These are phyloP conservation scores for Elymus sibiricus DNA, from an alignment of 176 grass and related monocot genomes.

Conservation along the genomic window DNA sequence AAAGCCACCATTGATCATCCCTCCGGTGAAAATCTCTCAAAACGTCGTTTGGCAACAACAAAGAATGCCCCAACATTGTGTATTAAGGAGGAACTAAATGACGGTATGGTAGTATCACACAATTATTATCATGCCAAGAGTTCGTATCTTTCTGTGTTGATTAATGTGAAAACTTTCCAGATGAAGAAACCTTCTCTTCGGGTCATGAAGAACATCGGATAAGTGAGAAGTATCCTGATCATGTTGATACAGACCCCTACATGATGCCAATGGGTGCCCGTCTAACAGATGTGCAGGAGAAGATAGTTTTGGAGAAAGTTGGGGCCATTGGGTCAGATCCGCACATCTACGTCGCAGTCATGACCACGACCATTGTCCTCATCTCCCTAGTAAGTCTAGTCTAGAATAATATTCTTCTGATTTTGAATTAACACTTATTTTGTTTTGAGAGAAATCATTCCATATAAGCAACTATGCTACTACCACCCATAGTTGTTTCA, in stretches of 20 bases:
- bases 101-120: too few species aligned
- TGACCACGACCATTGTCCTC: not conserved
- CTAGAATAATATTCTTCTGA: not conserved
- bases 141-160: not conserved
- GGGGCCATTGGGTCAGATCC: not conserved
- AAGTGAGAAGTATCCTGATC: not conserved
- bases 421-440: not conserved
- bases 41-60: too few species aligned
- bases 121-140: not conserved
- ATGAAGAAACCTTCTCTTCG: not conserved
- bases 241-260: not conserved
- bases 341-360: not conserved
- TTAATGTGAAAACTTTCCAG: not conserved
- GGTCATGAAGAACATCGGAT: not conserved
- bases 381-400: not conserved
- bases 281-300: not conserved
- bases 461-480: not conserved
- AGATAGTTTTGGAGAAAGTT: not conserved
- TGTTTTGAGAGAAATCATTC: not conserved
- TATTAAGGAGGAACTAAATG: too few species aligned
- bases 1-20: too few species aligned
- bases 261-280: not conserved
- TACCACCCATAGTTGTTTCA: too few species aligned
- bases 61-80: too few species aligned
- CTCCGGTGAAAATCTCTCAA: too few species aligned